Evolutionary conservation across 257 asterid genomes (phyloP).

Genomic region (Salvia rosmarinus): DNA sequence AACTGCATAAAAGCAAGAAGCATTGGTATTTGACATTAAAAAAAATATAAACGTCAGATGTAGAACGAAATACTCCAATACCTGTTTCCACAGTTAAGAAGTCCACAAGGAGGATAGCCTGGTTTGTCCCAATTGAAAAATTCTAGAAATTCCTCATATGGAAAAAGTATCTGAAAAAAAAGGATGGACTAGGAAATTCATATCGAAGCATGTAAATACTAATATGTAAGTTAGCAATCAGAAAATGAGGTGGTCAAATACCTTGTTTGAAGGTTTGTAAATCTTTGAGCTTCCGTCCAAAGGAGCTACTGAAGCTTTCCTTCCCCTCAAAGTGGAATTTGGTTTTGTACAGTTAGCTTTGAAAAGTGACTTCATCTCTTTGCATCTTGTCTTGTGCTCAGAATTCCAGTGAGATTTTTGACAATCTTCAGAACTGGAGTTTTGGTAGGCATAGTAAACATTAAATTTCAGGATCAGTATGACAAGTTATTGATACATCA

Average conservation of each 20-base stretch:
- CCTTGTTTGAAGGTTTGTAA: constrained; percentile 51
- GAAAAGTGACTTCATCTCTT: constrained; percentile 46
- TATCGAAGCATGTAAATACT: constrained; percentile 13
- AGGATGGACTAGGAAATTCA: constrained; percentile 30
- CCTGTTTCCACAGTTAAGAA: constrained; percentile 98
- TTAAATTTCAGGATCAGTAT: constrained; percentile 14
- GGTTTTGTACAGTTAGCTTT: constrained; percentile 43
- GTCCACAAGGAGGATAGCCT: constrained; percentile 92
- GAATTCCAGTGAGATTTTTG: constrained; percentile 82
- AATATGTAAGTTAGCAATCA: constrained; percentile 12
- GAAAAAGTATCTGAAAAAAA: constrained; percentile 82
- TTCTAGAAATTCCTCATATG: constrained; percentile 77
- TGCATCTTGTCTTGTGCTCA: constrained; percentile 77
- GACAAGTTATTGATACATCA: not conserved
- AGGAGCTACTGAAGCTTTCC: constrained; percentile 45
- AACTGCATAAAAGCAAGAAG: constrained; percentile 55
- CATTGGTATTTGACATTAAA: constrained; percentile 8
- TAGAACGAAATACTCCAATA: constrained; percentile 21
- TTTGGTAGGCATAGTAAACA: constrained; percentile 23
- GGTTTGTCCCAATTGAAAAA: constrained; percentile 74
- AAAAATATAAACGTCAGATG: constrained; percentile 12
- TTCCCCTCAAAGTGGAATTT: constrained; percentile 43
- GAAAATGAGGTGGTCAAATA: constrained; percentile 36
- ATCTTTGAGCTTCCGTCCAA: constrained; percentile 48
- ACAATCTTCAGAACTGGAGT: constrained; percentile 73